phyloP scores from a whole-genome alignment of 257 asterid species.

The Nemophila menziesii region DNA sequence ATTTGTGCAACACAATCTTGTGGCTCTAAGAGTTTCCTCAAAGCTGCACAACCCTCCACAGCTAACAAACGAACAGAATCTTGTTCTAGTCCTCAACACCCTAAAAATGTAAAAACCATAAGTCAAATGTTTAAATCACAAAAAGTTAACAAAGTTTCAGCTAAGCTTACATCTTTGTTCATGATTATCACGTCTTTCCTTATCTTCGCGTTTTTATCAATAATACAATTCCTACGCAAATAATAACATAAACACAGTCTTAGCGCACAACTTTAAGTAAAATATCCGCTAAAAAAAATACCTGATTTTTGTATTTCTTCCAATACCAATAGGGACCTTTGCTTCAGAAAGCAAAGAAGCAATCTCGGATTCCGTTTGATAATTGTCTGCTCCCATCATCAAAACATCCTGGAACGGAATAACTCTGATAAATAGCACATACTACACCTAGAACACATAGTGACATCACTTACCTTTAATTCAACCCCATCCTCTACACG shows the following conservation, averaged over 20 bases:
- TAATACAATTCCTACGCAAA: constrained; percentile 56
- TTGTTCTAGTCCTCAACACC: constrained; percentile 77
- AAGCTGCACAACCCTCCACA: no score
- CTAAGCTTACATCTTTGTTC: constrained; percentile 75
- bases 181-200: constrained; percentile 73
- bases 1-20: no score
- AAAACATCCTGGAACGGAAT: constrained; percentile 45
- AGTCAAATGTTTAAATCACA: neutral
- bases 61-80: no score
- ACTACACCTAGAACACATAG: no score
- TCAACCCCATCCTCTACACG: constrained; percentile 85
- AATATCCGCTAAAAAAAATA: constrained; percentile 6
- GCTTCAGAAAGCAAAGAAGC: constrained; percentile 76
- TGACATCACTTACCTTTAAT: constrained; percentile 56
- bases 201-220: constrained; percentile 85
- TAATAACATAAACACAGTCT: neutral
- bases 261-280: neutral
- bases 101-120: constrained; percentile 19
- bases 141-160: neutral
- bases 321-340: constrained; percentile 80
- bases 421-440: no score
- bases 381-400: constrained; percentile 88
- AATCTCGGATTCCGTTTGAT: constrained; percentile 88
- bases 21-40: no score
- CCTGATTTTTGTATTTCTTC: constrained; percentile 83